These are phyloP conservation scores for Blastocystis sp. DNA, from an alignment of 352 stramenopile species.

Conservation along the genomic window DNA sequence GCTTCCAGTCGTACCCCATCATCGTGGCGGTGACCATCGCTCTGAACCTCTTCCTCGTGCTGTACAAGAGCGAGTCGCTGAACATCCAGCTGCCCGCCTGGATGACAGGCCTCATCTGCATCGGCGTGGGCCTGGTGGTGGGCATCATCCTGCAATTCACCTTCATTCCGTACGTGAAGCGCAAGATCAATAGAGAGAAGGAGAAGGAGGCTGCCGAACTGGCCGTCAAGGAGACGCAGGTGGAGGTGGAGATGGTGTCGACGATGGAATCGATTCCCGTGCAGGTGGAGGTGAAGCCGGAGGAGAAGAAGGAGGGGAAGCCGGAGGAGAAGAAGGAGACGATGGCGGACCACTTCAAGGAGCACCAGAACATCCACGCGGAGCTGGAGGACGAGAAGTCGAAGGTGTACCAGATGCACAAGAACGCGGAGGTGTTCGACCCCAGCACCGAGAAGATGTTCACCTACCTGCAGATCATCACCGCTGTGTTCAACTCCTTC, in stretches of 20 bases:
- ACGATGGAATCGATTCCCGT: conserved; percentile 4
- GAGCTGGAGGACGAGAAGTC: conserved; percentile 70
- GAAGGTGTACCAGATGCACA: conserved; percentile 73
- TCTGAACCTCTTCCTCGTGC: conserved; percentile 73
- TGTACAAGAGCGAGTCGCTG: conserved; percentile 72
- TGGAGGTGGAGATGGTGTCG: conserved; percentile 54
- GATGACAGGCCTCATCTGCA: conserved; percentile 19
- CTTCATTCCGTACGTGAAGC: conserved; percentile 57
- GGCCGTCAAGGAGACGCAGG: conserved; percentile 22
- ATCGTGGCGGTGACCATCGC: conserved; percentile 74
- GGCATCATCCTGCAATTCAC: conserved; percentile 59
- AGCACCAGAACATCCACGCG: conserved; percentile 71
- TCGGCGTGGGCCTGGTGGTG: conserved; percentile 21
- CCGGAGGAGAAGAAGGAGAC: conserved; percentile 46
- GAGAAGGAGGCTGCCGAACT: not conserved
- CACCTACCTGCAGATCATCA: conserved; percentile 75
- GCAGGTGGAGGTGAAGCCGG: conserved; percentile 13
- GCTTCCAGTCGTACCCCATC: conserved; percentile 71
- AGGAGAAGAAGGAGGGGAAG: not conserved
- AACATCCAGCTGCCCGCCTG: conserved; percentile 51
- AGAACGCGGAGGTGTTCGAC: conserved; percentile 74
- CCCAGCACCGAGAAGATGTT: conserved; percentile 74
- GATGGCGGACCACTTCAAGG: conserved; percentile 32
- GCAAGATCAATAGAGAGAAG: conserved; percentile 42
- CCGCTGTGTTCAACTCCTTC: conserved; percentile 75